Evolutionary conservation across 2,329 filamentous ascomycete species (phyloP).

Genomic region (Trichothecium sympodiale): DNA sequence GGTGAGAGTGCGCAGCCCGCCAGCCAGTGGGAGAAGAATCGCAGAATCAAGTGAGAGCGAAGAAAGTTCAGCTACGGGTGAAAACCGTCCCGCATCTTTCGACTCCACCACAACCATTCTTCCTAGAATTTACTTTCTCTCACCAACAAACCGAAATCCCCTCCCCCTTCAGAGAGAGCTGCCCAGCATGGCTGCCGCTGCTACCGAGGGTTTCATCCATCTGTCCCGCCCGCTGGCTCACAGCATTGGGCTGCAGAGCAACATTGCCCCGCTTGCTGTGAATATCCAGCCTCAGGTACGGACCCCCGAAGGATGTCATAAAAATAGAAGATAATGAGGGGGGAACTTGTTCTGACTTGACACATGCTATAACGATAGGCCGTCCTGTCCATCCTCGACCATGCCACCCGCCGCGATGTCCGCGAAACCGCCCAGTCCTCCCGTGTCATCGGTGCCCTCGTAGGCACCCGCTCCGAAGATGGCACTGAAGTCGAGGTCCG

Average conservation of each 20-base stretch:
- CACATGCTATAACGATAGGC: conserved; percentile 35
- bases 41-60: not conserved
- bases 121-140: no score
- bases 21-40: not conserved
- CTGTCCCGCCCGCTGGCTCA: conserved; percentile 84
- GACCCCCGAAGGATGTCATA: conserved; percentile 8
- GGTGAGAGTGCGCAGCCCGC: not conserved
- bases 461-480: conserved; percentile 90
- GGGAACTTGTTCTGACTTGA: conserved; percentile 14
- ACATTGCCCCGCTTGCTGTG: conserved; percentile 84
- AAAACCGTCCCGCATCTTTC: conserved; percentile 3
- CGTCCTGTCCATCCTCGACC: conserved; percentile 74
- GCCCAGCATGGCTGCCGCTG: conserved; percentile 62
- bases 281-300: conserved; percentile 90
- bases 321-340: no score
- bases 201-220: conserved; percentile 82
- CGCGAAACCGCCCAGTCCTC: conserved; percentile 65
- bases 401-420: conserved; percentile 78
- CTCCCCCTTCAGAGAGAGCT: conserved; percentile 11
- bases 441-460: conserved; percentile 90
- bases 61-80: not conserved
- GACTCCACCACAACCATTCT: no score
- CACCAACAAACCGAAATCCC: conserved; percentile 8
- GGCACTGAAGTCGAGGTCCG: conserved; percentile 93
- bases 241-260: conserved; percentile 66